Base-by-base conservation (phyloP, 495 filamentous ascomycete genomes). In the Achaetomiella virescens region DNA sequence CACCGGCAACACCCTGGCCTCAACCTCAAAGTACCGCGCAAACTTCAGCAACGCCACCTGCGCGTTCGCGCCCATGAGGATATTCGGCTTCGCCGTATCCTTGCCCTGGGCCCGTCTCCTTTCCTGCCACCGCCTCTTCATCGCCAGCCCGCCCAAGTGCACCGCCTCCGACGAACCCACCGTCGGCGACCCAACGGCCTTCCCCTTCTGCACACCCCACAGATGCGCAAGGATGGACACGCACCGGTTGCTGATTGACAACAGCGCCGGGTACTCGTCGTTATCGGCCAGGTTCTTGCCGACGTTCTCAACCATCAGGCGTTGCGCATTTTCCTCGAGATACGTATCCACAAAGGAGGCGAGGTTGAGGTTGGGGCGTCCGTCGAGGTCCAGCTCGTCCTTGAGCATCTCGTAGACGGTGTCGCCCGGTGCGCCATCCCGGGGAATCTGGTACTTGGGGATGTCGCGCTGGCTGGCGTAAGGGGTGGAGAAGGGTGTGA, bases 101-200 rank as follows among this genome's bases (percentile, higher is more conserved):
- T 88, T 84, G 4, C 84, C 83, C 47, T 78, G 76, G 1, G 71
- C 74, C 42, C 72, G 68, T 22, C 85, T 73, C 54, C 77, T 78
- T 61, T 89, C 83, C 65, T 89, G 86, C 87, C 87, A 89, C 6
- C 84, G 75, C 6, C 86, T 76, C 74, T 89, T 89, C 86, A 90
- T 88, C 8, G 87, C 86, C 45, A 90, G 68, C 4, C 87, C 87
- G 15, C 85, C 87, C 8, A 90, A 78, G 60, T 87, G 85, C 53
- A 90, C 85, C 2, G 86, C 87, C 62, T 90, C 87, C 7, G 79
- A 84, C 3, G 82, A 87, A 0, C 87, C 87, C 0, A 84, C 88
- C 0, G 87, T 90, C 1, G 87, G 86, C 1, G 83, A 79, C 3
- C 87, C 87, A 57, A 89, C 77, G 25, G 87, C 86, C 46, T 76